These are phyloP conservation scores for Monilinia laxa DNA, from an alignment of 2,329 filamentous ascomycete species.

Conservation along the genomic window DNA sequence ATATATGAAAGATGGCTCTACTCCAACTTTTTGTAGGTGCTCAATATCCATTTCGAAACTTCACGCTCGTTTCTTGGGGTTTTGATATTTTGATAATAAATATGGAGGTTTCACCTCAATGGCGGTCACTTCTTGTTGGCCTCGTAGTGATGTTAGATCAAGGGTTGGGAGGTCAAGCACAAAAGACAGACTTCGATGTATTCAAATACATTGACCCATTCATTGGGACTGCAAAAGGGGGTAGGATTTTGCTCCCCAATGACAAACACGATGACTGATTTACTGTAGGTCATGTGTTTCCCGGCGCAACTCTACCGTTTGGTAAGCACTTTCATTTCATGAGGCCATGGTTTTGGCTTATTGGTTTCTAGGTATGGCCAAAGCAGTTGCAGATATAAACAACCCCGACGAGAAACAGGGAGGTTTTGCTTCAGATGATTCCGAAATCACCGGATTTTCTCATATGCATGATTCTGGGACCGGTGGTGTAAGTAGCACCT, in stretches of 20 bases:
- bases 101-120: background rate
- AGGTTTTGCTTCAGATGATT: conserved; percentile 53
- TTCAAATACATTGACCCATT: conserved; percentile 50
- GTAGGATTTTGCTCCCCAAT: conserved; percentile 29
- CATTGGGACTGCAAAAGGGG: conserved; percentile 56
- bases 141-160: background rate
- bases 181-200: conserved; percentile 38
- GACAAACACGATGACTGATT: background rate
- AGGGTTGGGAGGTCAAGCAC: background rate
- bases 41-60: background rate
- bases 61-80: background rate
- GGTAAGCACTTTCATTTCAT: conserved; percentile 35
- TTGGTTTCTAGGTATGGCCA: conserved; percentile 44
- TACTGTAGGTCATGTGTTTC: conserved; percentile 50
- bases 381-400: conserved; percentile 55
- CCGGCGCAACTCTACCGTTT: conserved; percentile 55
- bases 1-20: conserved; percentile 7
- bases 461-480: conserved; percentile 49
- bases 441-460: conserved; percentile 39
- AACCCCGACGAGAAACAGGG: conserved; percentile 52
- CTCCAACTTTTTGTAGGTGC: background rate
- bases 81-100: background rate
- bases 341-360: conserved; percentile 34
- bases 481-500: conserved; percentile 40
- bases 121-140: background rate